phyloP scores from a whole-genome alignment of 2,329 filamentous ascomycete genomes.

The Simplicillium aogashimaense region DNA sequence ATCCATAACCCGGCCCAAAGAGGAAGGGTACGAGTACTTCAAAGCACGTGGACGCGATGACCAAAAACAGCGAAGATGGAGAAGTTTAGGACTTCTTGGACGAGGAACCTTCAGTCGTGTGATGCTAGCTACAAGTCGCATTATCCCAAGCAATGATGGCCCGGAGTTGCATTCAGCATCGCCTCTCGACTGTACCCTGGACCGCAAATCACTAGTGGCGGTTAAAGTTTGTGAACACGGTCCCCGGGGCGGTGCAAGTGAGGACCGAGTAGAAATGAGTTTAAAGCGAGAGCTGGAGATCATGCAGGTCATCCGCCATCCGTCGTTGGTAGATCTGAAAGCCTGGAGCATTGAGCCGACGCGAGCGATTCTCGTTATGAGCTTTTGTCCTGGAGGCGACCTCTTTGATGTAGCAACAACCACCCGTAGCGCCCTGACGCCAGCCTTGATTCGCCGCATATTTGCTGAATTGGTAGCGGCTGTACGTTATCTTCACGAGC shows the following conservation, averaged over 20 bases:
- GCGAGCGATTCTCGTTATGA: conserved; percentile 75
- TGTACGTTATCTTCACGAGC: conserved; percentile 73
- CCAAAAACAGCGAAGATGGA: conserved; percentile 65
- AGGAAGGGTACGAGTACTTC: conserved; percentile 50
- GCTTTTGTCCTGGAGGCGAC: conserved; percentile 89
- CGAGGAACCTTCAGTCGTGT: conserved; percentile 96
- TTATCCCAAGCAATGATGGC: conserved; percentile 38
- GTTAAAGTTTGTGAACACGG: conserved; percentile 95
- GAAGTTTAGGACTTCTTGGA: conserved; percentile 69
- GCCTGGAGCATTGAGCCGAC: conserved; percentile 81
- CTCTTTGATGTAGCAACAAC: conserved; percentile 84
- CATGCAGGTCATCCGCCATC: conserved; percentile 78
- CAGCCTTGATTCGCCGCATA: conserved; percentile 67
- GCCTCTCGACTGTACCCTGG: conserved; percentile 19
- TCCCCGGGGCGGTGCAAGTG: conserved; percentile 83
- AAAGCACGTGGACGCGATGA: conserved; percentile 58
- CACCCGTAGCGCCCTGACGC: conserved; percentile 56
- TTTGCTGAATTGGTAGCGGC: conserved; percentile 85
- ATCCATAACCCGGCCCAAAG: conserved; percentile 29
- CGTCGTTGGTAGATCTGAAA: conserved; percentile 82
- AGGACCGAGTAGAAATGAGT: conserved; percentile 86
- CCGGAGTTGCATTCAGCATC: conserved; percentile 22
- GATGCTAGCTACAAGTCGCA: conserved; percentile 77
- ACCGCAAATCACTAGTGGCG: conserved; percentile 77
- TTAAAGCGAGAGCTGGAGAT: conserved; percentile 93